Percentiles rank a stretch among this genome's conserved stretches.
phyloP scores from a whole-genome alignment of 805 yeast species.

The Saccharomycopsis sp. region DNA sequence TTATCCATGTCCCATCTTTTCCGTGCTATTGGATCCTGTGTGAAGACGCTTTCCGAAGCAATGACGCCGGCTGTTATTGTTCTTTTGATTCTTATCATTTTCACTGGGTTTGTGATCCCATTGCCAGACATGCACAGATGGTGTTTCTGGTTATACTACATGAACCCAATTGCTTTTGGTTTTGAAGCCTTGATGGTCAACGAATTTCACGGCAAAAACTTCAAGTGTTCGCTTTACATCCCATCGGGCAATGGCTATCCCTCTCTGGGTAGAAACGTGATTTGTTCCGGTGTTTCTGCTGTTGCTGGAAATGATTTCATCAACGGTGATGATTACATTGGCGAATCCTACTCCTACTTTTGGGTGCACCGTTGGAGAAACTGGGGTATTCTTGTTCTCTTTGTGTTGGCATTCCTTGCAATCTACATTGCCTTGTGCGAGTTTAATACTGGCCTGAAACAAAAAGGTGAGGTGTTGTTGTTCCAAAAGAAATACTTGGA shows the following conservation, averaged over 20 bases:
- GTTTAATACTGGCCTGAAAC: conserved; percentile 42
- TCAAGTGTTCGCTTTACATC: conserved; percentile 30
- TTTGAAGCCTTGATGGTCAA: conserved; percentile 38
- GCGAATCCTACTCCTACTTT: conserved; percentile 33
- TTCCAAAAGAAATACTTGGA: conserved; percentile 38
- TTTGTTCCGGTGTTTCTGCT: conserved; percentile 47
- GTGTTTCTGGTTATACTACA: conserved; percentile 39
- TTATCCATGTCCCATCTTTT: conserved; percentile 35
- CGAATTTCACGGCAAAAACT: conserved; percentile 33
- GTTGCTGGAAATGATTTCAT: conserved; percentile 38
- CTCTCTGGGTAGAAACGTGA: conserved; percentile 24
- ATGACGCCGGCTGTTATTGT: conserved; percentile 38
- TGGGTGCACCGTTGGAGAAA: conserved; percentile 50
- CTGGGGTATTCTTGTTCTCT: conserved; percentile 50
- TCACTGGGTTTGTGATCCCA: conserved; percentile 38
- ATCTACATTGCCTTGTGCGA: conserved; percentile 44
- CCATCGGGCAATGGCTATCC: conserved; percentile 38
- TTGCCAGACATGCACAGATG: conserved; percentile 36
- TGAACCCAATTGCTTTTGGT: conserved; percentile 35
- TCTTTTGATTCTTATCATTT: conserved; percentile 31
- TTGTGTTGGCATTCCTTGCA: conserved; percentile 40
- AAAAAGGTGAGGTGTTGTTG: conserved; percentile 53
- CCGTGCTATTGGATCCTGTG: conserved; percentile 34
- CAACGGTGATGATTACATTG: conserved; percentile 39
- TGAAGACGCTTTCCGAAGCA: conserved; percentile 32